Evolutionary conservation across 2,329 filamentous ascomycete genomes (phyloP).

Genomic region (Lachnellula hyalina): DNA sequence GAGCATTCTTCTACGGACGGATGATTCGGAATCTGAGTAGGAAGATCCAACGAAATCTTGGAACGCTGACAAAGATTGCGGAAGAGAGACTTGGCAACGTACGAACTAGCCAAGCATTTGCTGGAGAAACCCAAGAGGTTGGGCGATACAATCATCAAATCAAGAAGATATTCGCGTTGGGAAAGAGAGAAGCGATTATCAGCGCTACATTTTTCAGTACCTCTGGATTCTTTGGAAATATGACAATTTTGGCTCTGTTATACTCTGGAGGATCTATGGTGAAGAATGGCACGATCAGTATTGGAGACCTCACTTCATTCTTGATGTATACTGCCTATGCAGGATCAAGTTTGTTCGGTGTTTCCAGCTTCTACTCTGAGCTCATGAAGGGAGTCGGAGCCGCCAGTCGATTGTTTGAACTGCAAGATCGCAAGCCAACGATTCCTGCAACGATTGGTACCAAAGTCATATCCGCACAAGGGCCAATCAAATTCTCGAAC

Average conservation of each 20-base stretch:
- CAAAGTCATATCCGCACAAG: constrained; percentile 77
- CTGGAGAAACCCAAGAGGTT: constrained; percentile 86
- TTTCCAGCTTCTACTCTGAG: constrained; percentile 95
- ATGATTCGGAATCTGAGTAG: constrained; percentile 84
- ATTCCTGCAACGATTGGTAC: constrained; percentile 82
- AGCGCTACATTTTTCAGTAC: constrained; percentile 84
- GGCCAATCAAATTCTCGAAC: constrained; percentile 80
- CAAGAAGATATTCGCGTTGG: constrained; percentile 84
- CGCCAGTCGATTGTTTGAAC: constrained; percentile 90
- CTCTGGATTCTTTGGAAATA: constrained; percentile 89
- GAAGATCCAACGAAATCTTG: constrained; percentile 89
- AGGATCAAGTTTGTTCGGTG: constrained; percentile 81
- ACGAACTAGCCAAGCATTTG: constrained; percentile 93
- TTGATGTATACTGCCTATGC: constrained; percentile 95
- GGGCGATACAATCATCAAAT: constrained; percentile 88
- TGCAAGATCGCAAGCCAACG: constrained; percentile 82
- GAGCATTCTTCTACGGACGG: constrained; percentile 87
- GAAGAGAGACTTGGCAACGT: constrained; percentile 98
- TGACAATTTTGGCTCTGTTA: constrained; percentile 88
- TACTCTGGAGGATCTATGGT: constrained; percentile 91
- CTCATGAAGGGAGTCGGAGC: constrained; percentile 98
- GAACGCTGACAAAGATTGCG: constrained; percentile 90
- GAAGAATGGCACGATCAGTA: constrained; percentile 74
- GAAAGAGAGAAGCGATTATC: constrained; percentile 79
- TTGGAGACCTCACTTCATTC: constrained; percentile 92